Percentiles rank a stretch among this genome's conserved stretches.
phyloP scores from a whole-genome alignment of 257 asterid species.

The Knoxia roxburghii region DNA sequence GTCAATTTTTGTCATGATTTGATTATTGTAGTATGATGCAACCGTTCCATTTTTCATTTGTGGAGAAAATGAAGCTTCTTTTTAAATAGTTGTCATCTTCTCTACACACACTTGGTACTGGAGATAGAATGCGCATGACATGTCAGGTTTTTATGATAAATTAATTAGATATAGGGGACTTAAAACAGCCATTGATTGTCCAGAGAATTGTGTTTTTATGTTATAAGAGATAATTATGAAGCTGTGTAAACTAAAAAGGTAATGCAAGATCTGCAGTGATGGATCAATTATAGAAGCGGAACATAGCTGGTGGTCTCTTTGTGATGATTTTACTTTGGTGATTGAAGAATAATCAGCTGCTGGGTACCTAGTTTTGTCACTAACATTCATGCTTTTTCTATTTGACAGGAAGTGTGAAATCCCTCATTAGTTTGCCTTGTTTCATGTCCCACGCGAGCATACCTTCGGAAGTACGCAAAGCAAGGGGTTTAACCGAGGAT shows the following conservation, averaged over 20 bases:
- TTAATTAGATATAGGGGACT: no score
- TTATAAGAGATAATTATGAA: neutral
- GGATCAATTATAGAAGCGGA: neutral
- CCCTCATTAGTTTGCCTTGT: slow-evolving; percentile 78
- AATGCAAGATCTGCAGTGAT: neutral
- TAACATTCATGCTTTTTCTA: neutral
- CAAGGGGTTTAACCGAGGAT: slow-evolving; percentile 68
- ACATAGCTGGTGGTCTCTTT: neutral
- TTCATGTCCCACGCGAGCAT: slow-evolving; percentile 85
- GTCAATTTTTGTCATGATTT: neutral
- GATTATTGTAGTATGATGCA: neutral
- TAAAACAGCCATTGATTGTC: neutral
- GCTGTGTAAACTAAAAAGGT: neutral
- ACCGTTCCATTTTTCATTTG: neutral
- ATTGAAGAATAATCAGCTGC: neutral
- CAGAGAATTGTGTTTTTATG: neutral
- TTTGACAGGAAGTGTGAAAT: slow-evolving; percentile 64
- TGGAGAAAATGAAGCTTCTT: neutral
- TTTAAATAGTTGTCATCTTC: neutral
- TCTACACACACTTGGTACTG: neutral
- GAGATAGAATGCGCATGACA: no score
- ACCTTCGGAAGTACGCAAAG: slow-evolving; percentile 61
- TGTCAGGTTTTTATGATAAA: neutral
- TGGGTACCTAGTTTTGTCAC: neutral
- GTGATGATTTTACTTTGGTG: neutral